Percentiles rank a stretch among this genome's conserved stretches.
Evolutionary conservation across 2,329 filamentous ascomycete species (phyloP).

Genomic region (Fusarium aywerte): DNA sequence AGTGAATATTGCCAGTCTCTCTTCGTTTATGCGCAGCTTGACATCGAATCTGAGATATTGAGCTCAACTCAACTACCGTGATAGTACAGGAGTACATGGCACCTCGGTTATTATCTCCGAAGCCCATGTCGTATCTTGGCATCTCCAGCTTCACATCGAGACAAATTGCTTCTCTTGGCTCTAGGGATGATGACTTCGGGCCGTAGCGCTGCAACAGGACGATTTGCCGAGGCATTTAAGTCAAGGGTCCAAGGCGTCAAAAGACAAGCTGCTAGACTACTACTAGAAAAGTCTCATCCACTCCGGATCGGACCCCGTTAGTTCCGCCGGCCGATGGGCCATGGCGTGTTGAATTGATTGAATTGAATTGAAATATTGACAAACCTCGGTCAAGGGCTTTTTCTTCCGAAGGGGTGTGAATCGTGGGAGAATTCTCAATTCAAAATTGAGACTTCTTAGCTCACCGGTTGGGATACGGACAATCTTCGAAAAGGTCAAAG

Average conservation of each 20-base stretch:
- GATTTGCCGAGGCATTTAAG: constrained; percentile 27
- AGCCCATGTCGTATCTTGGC: constrained; percentile 2
- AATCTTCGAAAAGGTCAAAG: background rate
- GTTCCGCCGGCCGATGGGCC: constrained; percentile 41
- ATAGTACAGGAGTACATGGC: background rate
- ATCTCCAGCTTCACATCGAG: constrained; percentile 2
- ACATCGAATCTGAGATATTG: background rate
- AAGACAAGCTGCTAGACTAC: constrained; percentile 26
- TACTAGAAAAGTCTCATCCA: constrained; percentile 32
- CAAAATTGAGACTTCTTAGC: background rate
- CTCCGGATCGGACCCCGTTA: constrained; percentile 39
- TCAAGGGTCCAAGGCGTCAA: constrained; percentile 16
- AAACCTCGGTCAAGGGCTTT: background rate
- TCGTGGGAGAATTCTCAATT: background rate
- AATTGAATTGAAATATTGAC: background rate
- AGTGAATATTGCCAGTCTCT: too few relatives aligned
- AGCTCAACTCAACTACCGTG: background rate
- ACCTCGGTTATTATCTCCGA: constrained; percentile 8
- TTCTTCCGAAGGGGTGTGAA: constrained; percentile 10
- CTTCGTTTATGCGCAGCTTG: background rate
- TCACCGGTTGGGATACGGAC: constrained; percentile 4
- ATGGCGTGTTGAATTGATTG: constrained; percentile 34
- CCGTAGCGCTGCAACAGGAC: background rate
- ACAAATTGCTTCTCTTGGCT: background rate
- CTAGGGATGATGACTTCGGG: background rate